Base-by-base conservation (phyloP, 2,329 filamentous ascomycete species). In the Talaromyces sp. region DNA sequence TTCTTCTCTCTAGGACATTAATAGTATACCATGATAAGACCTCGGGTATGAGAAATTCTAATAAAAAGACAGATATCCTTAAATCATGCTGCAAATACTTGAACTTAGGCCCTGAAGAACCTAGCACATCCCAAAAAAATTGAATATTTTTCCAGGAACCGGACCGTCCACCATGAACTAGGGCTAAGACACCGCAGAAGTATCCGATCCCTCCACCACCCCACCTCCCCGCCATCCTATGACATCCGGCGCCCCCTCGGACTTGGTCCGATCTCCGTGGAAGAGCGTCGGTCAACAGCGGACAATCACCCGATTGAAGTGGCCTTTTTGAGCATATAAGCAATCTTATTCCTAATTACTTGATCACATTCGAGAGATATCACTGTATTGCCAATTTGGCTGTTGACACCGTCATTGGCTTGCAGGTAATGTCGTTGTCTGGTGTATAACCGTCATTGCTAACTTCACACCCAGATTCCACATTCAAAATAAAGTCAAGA, bases 241-340 rank as follows among this genome's bases (percentile, higher is more conserved):
- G 45, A 24, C 19, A 22, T 48, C 4, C 64, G 61, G 22, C 57
- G 57, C 31, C 62, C 59, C 24, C 19, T 65, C 64, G 64, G 64
- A 62, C 43, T 52, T 59, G 43, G 5, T 62, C 64, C 64, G 64
- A 65, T 50, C 39, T 16, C 22, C 24, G 48, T 56, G 27, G 35
- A 39, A 31, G 11, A 31, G 10, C 47, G 22, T 50, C 59, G 37
- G 48, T n/a, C 37, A 54, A 63, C 48, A 60, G 50, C 60, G 50
- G 50, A 52, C 47, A 62, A 62, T 27, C 33, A 27, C 13, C 60
- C 60, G 60, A 19, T 22, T 19, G 16, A 19, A 9, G 1, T 19
- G 2, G 27, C 27, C 3, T 5, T 31, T 58, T 19, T 31, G 37
- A 45, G 19, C 6, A 27, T 60, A 56, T 39, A 56, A 56, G 14